Evolutionary conservation across 352 stramenopile genomes (phyloP).

Genomic region (Pythium graminicola): DNA sequence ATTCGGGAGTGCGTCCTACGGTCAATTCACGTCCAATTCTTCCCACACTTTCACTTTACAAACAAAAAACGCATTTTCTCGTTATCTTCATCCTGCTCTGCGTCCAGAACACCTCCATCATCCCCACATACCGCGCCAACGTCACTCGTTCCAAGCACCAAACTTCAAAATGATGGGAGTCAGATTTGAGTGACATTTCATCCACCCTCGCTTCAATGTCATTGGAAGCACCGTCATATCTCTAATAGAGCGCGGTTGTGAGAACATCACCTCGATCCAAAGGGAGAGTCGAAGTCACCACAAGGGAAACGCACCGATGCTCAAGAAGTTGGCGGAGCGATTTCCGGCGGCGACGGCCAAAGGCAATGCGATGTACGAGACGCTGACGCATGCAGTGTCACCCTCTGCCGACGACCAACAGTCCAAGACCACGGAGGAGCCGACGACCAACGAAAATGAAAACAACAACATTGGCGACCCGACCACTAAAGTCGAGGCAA

Average conservation of each 20-base stretch:
- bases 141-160: too few species aligned
- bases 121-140: too few species aligned
- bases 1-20: background rate
- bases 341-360: slow-evolving; percentile 60
- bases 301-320: slow-evolving; percentile 30
- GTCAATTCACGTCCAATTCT: background rate
- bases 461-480: background rate
- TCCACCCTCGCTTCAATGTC: background rate
- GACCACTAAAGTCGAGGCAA: background rate
- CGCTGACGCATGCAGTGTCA: slow-evolving; percentile 35
- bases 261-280: slow-evolving; percentile 6
- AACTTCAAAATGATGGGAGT: slow-evolving; percentile 6
- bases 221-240: background rate
- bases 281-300: slow-evolving; percentile 6
- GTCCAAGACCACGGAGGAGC: background rate
- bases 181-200: background rate
- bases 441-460: slow-evolving; percentile 12
- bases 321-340: slow-evolving; percentile 74
- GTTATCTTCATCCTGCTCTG: too few species aligned
- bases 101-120: too few species aligned
- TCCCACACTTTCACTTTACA: background rate
- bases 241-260: slow-evolving; percentile 2
- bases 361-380: slow-evolving; percentile 46
- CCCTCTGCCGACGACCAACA: slow-evolving; percentile 24
- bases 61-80: too few species aligned